Conservation (phyloP, 2,329 filamentous ascomycete genomes). For the Colletotrichum orbiculare region DNA sequence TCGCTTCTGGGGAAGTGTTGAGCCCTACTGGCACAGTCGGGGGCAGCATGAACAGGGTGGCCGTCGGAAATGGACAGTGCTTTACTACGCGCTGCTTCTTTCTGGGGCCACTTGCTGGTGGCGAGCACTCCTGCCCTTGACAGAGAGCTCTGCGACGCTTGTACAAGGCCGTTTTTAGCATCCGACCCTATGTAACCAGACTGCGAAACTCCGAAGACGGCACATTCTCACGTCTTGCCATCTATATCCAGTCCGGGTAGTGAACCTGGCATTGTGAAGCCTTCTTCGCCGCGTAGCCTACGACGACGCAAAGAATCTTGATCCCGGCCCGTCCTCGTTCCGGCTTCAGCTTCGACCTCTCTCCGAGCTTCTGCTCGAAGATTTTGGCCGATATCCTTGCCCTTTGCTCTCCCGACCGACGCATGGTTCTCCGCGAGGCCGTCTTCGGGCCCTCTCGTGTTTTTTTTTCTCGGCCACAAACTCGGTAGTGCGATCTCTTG, state of each 20-base stretch:
- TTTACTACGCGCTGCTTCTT: constrained; percentile 83
- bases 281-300: constrained; percentile 49
- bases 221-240: constrained; percentile 38
- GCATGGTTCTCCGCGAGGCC: constrained; percentile 57
- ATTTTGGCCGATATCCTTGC: constrained; percentile 64
- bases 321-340: constrained; percentile 48
- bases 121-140: constrained; percentile 76
- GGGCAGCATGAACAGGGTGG: constrained; percentile 6
- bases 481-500: constrained; percentile 87
- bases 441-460: constrained; percentile 79
- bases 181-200: neutral
- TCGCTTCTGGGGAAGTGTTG: constrained; percentile 83
- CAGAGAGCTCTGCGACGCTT: constrained; percentile 69
- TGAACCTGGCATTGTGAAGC: constrained; percentile 60
- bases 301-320: constrained; percentile 52
- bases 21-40: constrained; percentile 56
- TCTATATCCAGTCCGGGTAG: constrained; percentile 52
- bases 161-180: constrained; percentile 32
- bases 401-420: constrained; percentile 64
- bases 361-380: constrained; percentile 61
- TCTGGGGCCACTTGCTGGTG: constrained; percentile 79
- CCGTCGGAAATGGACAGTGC: constrained; percentile 70
- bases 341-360: constrained; percentile 58
- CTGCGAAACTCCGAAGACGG: neutral
- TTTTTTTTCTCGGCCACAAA: constrained; percentile 86